A percentile compares a stretch with the other conserved stretches of the same genome.
Conservation (phyloP, 345 rosid species). For the Aquilaria malaccensis region DNA sequence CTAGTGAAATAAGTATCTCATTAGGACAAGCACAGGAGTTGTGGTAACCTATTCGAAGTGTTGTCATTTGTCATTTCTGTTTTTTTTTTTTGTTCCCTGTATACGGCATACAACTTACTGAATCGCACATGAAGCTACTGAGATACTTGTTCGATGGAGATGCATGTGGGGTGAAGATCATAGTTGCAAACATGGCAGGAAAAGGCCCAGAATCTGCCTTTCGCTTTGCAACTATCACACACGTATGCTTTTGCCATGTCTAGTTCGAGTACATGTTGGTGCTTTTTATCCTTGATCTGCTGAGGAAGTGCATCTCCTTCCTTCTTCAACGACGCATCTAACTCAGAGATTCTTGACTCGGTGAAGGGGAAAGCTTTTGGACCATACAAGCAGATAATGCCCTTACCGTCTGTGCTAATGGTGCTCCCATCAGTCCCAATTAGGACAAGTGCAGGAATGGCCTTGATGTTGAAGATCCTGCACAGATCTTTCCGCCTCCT, state of each 20-base stretch:
- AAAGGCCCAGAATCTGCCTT: slow-evolving; percentile 77
- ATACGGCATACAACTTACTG: no score
- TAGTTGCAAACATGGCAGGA: slow-evolving; percentile 66
- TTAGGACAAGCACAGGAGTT: no score
- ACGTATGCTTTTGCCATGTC: slow-evolving; percentile 78
- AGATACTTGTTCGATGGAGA: not conserved
- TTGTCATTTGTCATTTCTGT: no score
- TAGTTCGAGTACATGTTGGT: slow-evolving; percentile 54
- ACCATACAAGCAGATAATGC: slow-evolving; percentile 50
- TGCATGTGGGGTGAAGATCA: slow-evolving; percentile 74
- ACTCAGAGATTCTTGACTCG: slow-evolving; percentile 39
- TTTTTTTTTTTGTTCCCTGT: no score
- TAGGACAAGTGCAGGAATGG: slow-evolving; percentile 57
- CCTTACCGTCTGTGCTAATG: slow-evolving; percentile 45
- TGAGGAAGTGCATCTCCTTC: slow-evolving; percentile 63
- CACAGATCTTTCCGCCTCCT: slow-evolving; percentile 54
- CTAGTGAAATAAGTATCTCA: no score
- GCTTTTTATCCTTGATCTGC: slow-evolving; percentile 48
- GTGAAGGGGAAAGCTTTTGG: slow-evolving; percentile 66
- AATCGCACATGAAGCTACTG: no score
- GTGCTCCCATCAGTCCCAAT: slow-evolving; percentile 67
- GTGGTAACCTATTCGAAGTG: no score
- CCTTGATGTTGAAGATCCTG: slow-evolving; percentile 60
- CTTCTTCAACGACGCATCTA: slow-evolving; percentile 43
- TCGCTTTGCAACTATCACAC: slow-evolving; percentile 51